These are phyloP conservation scores for Tulasnella sp. DNA, from an alignment of 768 basidiomycete genomes.

Conservation along the genomic window DNA sequence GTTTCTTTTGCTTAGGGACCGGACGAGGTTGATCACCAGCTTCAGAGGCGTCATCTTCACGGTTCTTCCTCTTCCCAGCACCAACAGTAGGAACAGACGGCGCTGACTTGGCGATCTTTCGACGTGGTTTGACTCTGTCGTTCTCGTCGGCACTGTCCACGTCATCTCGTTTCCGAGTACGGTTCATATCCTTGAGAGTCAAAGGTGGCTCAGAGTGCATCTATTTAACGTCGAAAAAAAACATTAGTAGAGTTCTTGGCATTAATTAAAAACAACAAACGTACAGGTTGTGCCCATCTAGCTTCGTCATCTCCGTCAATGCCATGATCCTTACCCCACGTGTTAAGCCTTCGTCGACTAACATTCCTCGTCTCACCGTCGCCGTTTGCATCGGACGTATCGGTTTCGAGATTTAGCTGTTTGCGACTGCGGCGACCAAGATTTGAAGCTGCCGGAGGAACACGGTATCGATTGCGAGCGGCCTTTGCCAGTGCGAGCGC, in stretches of 20 bases:
- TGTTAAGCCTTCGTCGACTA: constrained; percentile 40
- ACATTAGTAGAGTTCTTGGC: too few species aligned
- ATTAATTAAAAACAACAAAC: too few species aligned
- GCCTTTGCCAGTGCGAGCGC: background rate
- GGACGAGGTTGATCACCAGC: constrained; percentile 19
- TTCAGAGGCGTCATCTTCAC: constrained; percentile 25
- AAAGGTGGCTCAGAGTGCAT: background rate
- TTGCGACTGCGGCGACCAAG: constrained; percentile 14
- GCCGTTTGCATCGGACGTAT: constrained; percentile 35
- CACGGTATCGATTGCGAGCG: background rate
- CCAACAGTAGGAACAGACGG: background rate
- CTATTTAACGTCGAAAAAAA: constrained; percentile 16
- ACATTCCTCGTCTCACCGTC: constrained; percentile 25
- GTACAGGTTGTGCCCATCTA: constrained; percentile 29
- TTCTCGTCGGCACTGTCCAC: constrained; percentile 32
- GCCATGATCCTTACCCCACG: constrained; percentile 35
- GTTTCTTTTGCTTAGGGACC: constrained; percentile 47
- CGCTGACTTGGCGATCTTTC: constrained; percentile 37
- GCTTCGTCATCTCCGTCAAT: constrained; percentile 39
- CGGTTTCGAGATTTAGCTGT: constrained; percentile 19
- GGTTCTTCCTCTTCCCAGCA: constrained; percentile 22
- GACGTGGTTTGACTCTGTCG: constrained; percentile 40
- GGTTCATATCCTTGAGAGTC: constrained; percentile 40
- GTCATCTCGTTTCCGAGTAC: constrained; percentile 34
- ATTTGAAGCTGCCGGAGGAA: constrained; percentile 6